phyloP scores from a whole-genome alignment of 1,139 yeast genomes.

The Meyerozyma carpophila region DNA sequence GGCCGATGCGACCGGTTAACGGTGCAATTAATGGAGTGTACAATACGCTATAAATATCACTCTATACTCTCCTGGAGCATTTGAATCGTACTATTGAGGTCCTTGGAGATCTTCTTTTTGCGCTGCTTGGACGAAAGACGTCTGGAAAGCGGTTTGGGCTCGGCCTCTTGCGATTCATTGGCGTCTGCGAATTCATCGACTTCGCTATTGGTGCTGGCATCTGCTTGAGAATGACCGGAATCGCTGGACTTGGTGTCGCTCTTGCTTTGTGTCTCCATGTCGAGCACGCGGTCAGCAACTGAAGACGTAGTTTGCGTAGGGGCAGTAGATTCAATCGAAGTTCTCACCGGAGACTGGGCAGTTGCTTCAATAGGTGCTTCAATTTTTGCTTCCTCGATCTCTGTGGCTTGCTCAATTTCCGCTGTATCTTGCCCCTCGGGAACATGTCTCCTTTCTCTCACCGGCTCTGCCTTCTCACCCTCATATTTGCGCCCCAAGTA shows the following conservation, averaged over 20 bases:
- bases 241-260: neutral
- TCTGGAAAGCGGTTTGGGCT: neutral
- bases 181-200: neutral
- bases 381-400: neutral
- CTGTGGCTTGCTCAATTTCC: neutral
- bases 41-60: constrained; percentile 1
- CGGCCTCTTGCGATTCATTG: neutral
- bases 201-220: neutral
- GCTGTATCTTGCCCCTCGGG: neutral
- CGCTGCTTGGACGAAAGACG: constrained; percentile 11
- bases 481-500: neutral
- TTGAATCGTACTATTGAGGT: constrained; percentile 33
- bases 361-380: neutral
- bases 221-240: neutral
- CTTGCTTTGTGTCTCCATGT: neutral
- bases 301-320: too few relatives aligned
- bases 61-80: constrained; percentile 38
- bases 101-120: constrained; percentile 25
- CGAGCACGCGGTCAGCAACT: too few relatives aligned
- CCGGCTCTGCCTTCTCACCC: neutral
- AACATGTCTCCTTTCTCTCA: neutral
- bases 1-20: too few relatives aligned
- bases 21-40: neutral
- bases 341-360: too few relatives aligned
- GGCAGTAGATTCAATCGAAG: too few relatives aligned